Conservation (phyloP, 1,284 basidiomycete genomes). For the Heterobasidion occidentale region DNA sequence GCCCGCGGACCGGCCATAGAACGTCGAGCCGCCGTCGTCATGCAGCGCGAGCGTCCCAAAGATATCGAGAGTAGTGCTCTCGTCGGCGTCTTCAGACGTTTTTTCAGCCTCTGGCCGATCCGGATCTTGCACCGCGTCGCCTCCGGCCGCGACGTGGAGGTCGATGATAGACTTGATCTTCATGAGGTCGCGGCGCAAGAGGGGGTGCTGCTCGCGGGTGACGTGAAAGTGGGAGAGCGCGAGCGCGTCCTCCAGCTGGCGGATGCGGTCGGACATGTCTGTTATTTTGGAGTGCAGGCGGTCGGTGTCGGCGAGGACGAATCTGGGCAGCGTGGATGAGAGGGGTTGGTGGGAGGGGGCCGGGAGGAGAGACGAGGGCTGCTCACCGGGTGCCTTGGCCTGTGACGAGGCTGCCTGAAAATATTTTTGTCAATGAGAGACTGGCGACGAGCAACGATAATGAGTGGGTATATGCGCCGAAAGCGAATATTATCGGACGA, state of each 20-base stretch:
- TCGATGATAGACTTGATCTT: slow-evolving; percentile 66
- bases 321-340: slow-evolving; percentile 28
- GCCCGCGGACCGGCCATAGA: slow-evolving; percentile 58
- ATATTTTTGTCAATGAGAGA: not conserved
- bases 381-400: slow-evolving; percentile 67
- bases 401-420: slow-evolving; percentile 45
- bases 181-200: slow-evolving; percentile 53
- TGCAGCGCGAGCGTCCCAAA: slow-evolving; percentile 58
- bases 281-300: slow-evolving; percentile 66
- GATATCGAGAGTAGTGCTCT: slow-evolving; percentile 38
- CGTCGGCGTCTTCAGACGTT: not conserved
- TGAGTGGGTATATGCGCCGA: not conserved
- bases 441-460: not conserved
- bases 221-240: slow-evolving; percentile 45
- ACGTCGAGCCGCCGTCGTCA: slow-evolving; percentile 56
- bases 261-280: slow-evolving; percentile 67
- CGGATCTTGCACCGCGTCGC: slow-evolving; percentile 14
- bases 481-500: not conserved
- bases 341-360: not conserved
- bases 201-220: slow-evolving; percentile 47
- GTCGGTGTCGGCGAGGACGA: slow-evolving; percentile 73
- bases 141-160: slow-evolving; percentile 40
- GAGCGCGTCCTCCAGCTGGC: slow-evolving; percentile 71
- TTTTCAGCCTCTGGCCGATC: not conserved
- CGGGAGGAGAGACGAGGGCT: slow-evolving; percentile 5